Evolutionary conservation across 192 early-diverging fungal genomes (phyloP), one percentile per base, ranked within the genome.

Genomic region (Podila epicladia): DNA sequence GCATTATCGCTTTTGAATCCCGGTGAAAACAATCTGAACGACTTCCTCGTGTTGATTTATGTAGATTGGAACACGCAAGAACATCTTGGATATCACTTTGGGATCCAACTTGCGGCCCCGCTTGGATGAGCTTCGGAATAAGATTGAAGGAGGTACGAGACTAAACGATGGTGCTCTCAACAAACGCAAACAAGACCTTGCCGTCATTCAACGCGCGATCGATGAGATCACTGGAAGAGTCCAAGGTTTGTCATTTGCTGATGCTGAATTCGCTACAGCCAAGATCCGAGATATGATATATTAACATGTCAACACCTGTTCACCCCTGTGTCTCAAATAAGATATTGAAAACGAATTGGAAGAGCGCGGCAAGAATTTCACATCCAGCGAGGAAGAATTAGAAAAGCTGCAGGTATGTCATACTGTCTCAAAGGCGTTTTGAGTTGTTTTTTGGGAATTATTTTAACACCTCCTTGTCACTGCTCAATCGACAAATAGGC

Each of bases 51-150:
- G 28, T 68, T 62, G 28, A 9, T 29, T 17, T 22, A n/a, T 70
- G 0, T 86, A 94, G 91, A 74, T 94, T 41, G 95, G 95, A 67
- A 82, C 87, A 13, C 85, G 88, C 9, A 94, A 93, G 49, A 92
- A 89, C 51, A 85, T 90, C 20, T 67, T 97, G 13, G 91, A 94
- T 70, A 91, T 90, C 74, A 91, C 93, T 74, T 82, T 97, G 37
- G 80, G 88, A 0, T 85, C 89, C 20, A 93, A 94, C 33, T 82
- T 98, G 66, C 76, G 85, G 32, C 87, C 92, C 58, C 83, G 89
- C 38, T 77, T 90, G 22, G 89, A 95, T 37, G 95, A 93, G 51
- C 74, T 94, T 38, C 69, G 86, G n/a, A 75, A 75, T 62, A 89
- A 93, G 67, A 85, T 94, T 55, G 89, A 91, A 53, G 82, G 69